phyloP scores from a whole-genome alignment of 345 rosid genomes.

The Citrus australasica region DNA sequence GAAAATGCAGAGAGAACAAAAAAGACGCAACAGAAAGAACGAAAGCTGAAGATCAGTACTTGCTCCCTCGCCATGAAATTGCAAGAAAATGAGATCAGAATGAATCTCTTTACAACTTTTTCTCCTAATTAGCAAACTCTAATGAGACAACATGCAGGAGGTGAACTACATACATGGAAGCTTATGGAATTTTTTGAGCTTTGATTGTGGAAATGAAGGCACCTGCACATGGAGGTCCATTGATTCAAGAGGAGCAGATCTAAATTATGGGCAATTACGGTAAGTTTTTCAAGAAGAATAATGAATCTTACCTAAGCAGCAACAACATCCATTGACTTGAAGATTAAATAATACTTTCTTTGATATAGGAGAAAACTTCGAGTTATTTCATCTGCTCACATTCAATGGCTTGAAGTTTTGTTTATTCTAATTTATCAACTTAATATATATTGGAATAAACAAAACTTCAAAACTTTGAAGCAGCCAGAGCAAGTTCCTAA shows the following conservation, averaged over 20 bases:
- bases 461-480: slow-evolving; percentile 1
- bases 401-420: no score
- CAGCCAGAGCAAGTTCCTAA: slow-evolving; percentile 7
- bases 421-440: background rate
- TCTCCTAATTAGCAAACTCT: background rate
- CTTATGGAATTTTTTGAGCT: background rate
- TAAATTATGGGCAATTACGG: background rate
- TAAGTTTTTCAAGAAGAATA: slow-evolving; percentile 4
- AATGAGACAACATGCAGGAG: slow-evolving; percentile 10
- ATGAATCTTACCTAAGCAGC: slow-evolving; percentile 5
- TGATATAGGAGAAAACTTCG: background rate
- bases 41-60: slow-evolving; percentile 39
- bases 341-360: slow-evolving; percentile 9
- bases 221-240: slow-evolving; percentile 29
- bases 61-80: slow-evolving; percentile 51
- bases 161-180: slow-evolving; percentile 1
- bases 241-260: background rate
- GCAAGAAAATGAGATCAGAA: slow-evolving; percentile 2
- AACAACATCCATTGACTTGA: slow-evolving; percentile 18
- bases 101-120: background rate
- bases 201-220: slow-evolving; percentile 11
- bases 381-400: no score
- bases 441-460: slow-evolving; percentile 2
- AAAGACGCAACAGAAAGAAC: slow-evolving; percentile 41
- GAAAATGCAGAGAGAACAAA: slow-evolving; percentile 49